Base-by-base conservation (phyloP, 176 grass and related monocot genomes). In the Carex pumila region DNA sequence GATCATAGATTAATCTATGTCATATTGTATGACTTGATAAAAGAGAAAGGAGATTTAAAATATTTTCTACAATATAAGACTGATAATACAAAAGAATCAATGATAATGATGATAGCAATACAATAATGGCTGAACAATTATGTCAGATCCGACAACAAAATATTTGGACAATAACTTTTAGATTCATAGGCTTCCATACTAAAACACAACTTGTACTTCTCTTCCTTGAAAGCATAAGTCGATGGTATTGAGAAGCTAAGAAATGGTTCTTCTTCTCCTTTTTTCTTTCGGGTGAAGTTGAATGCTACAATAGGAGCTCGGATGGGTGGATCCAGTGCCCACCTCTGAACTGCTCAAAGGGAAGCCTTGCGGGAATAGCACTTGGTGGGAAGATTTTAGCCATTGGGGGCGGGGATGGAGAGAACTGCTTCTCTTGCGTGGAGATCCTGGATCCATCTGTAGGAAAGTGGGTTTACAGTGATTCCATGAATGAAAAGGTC, bases 371-470 rank as follows among this genome's bases (percentile, higher is more conserved):
- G 83, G 91, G 92, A 87, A 82, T 84, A 85, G 87, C 86, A 13
- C 73, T 93, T 43, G 87, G 91, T 71, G 83, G 71, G 25, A 98
- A 90, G 87, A 93, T 98, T 90, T 98, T 84, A 86, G 86, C 90
- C 81, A 94, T 98, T 84, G 95, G 92, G 36, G 95, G 95, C n/a
- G 95, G 95, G 50, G 80, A 94, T 76, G 88, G 85, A 36, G 57
- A 60, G 62, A 70, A 76, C 58, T 81, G 83, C 64, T 91, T 89
- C 68, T 85, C 95, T 83, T 92, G 92, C 80, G 88, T 98, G 73
- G 95, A 98, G 89, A 93, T 98, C 86, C 85, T 91, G 87, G 95
- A 98, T 90, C 89, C 92, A 77, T 85, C 61, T 60, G 76, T 88
- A 62, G 90, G 91, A 72, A 94, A 84, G 82, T 98, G 92, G 92